Percentiles rank a stretch among this genome's conserved stretches.
phyloP scores from a whole-genome alignment of 2,329 filamentous ascomycete genomes.

The Xylariaceae sp. region DNA sequence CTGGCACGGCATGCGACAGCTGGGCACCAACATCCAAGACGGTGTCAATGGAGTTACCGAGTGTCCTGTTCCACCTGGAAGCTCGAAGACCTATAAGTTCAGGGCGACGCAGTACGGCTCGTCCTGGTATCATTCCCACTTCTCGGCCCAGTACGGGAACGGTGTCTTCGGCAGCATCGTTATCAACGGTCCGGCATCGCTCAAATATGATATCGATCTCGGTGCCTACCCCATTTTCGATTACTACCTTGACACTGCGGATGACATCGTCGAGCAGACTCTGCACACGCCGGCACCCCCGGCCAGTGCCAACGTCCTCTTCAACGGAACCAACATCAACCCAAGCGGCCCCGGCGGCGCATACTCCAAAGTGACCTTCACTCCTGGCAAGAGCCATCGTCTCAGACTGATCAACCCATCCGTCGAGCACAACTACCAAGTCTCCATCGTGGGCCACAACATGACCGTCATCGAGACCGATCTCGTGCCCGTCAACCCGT shows the following conservation, averaged over 20 bases:
- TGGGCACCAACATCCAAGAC: constrained; percentile 31
- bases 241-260: constrained; percentile 41
- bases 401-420: constrained; percentile 47
- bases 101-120: constrained; percentile 21
- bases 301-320: constrained; percentile 33
- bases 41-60: constrained; percentile 34
- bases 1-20: constrained; percentile 36
- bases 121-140: constrained; percentile 40
- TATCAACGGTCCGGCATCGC: constrained; percentile 37
- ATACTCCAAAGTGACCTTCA: constrained; percentile 30
- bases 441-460: constrained; percentile 48
- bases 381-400: constrained; percentile 40
- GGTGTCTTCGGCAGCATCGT: constrained; percentile 43
- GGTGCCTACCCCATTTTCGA: constrained; percentile 48
- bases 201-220: constrained; percentile 46
- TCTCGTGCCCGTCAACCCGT: constrained; percentile 49
- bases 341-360: constrained; percentile 22
- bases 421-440: constrained; percentile 43
- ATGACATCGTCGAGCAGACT: constrained; percentile 15
- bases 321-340: constrained; percentile 39
- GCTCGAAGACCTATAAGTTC: constrained; percentile 18
- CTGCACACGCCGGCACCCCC: constrained; percentile 18
- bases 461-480: constrained; percentile 51
- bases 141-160: constrained; percentile 39
- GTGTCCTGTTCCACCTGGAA: constrained; percentile 25